Percentiles rank a stretch among this genome's conserved stretches.
These are phyloP conservation scores for Dactylellina leptospora DNA, from an alignment of 2,329 filamentous ascomycete genomes.

Conservation along the genomic window DNA sequence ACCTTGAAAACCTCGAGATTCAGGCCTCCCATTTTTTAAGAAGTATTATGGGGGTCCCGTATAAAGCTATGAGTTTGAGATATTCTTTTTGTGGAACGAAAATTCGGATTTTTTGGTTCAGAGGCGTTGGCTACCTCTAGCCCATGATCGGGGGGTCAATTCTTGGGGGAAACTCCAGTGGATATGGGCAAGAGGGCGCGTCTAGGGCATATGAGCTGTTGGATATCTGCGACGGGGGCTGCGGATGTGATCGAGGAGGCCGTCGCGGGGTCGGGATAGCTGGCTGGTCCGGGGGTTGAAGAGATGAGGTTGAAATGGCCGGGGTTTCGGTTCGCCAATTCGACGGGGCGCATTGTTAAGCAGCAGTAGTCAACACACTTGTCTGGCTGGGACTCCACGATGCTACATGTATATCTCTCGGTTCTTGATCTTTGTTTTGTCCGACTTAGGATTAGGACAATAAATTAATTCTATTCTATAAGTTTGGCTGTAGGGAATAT, in stretches of 20 bases:
- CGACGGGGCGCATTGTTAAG: too few relatives aligned
- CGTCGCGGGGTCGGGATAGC: neutral
- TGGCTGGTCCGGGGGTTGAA: neutral
- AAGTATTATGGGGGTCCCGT: neutral
- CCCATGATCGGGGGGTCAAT: slow-evolving; percentile 15
- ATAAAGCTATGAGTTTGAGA: neutral
- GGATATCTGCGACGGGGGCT: neutral
- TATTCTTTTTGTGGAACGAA: too few relatives aligned
- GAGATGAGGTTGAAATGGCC: neutral
- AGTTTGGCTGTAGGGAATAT: neutral
- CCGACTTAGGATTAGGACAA: too few relatives aligned
- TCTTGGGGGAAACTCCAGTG: neutral
- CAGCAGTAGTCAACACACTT: too few relatives aligned
- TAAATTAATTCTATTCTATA: neutral
- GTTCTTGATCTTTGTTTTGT: too few relatives aligned
- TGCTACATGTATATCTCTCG: neutral
- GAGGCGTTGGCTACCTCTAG: slow-evolving; percentile 14
- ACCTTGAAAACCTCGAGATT: slow-evolving; percentile 98
- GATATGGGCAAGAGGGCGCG: neutral
- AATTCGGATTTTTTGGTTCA: neutral
- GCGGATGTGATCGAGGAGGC: neutral
- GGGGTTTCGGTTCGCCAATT: neutral
- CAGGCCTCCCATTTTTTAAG: slow-evolving; percentile 73
- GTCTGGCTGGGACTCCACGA: too few relatives aligned
- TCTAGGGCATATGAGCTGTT: neutral